Evolutionary conservation across 176 grass and related monocot genomes (phyloP), one percentile per base, ranked within the genome.

Genomic region (Eragrostis curvula): DNA sequence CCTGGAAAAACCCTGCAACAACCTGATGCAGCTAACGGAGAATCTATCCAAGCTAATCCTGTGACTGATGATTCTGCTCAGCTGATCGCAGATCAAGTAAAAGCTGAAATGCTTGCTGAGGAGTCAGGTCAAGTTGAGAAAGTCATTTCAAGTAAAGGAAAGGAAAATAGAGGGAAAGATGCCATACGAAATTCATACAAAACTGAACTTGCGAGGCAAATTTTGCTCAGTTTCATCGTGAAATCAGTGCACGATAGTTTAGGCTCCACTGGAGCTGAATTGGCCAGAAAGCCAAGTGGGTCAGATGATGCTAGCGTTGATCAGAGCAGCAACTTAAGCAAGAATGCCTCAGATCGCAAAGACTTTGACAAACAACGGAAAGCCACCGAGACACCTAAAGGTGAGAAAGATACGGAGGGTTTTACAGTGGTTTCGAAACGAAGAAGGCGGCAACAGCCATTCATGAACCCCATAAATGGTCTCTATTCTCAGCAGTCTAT

Each of bases 201-300:
- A 75, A 92, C 91, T 64, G 97, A 99, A 81, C 91, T 99, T 21
- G 97, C 93, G 29, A 90, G 93, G 72, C 97, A 99, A 81, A 99
- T 99, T 90, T 87, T 99, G 41, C 59, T 99, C 78, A 84, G 86
- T 66, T 99, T 99, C 85, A 99, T 99, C 82, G 91, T 99, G 59
- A 96, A 82, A 78, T 99, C 97, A 1, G 89, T 87, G 46, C 91
- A 82, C 27, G 87, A 99, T 63, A 94, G 85, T 71, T 78, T 96
- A 79, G 87, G 90, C 53, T 82, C 89, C 12, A 66, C 71, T 49
- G 65, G 79, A 63, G 64, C 70, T 77, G 80, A 66, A 52, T 48
- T 14, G 28, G 85, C 73, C 52, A 71, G 62, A 71, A 93, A 84
- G 77, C 32, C 70, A 85, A 84, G 44, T 78, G 74, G 42, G 36